Percentiles rank a stretch among this genome's conserved stretches.
phyloP scores from a whole-genome alignment of 805 yeast species.

The Nakazawaea laoshanensis region DNA sequence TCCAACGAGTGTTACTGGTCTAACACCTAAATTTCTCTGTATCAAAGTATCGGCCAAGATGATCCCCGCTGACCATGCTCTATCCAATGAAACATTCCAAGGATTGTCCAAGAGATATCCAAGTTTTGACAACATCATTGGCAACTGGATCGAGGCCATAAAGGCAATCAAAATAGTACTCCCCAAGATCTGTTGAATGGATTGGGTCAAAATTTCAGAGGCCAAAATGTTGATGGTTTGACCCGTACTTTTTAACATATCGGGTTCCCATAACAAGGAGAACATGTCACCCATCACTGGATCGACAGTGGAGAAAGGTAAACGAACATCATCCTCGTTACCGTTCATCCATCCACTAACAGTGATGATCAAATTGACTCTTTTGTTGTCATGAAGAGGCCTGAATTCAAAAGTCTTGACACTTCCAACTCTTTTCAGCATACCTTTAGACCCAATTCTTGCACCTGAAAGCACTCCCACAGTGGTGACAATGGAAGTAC shows the following conservation, averaged over 20 bases:
- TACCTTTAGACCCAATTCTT: constrained; percentile 76
- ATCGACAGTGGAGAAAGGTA: constrained; percentile 94
- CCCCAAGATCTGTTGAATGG: constrained; percentile 92
- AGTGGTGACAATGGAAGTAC: constrained; percentile 88
- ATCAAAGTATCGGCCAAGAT: constrained; percentile 87
- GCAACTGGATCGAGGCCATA: constrained; percentile 89
- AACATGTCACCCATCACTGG: constrained; percentile 97
- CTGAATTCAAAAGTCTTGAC: constrained; percentile 91
- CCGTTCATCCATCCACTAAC: constrained; percentile 98
- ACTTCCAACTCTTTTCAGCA: constrained; percentile 80
- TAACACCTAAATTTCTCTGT: constrained; percentile 78
- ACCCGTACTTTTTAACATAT: constrained; percentile 91
- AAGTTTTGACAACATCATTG: constrained; percentile 83
- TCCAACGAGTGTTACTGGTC: constrained; percentile 90
- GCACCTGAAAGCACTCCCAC: constrained; percentile 92
- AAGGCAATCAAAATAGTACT: constrained; percentile 82
- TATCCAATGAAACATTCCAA: constrained; percentile 93
- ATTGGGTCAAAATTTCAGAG: constrained; percentile 84
- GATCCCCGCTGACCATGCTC: constrained; percentile 95
- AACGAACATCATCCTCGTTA: constrained; percentile 87
- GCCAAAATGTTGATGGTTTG: constrained; percentile 92
- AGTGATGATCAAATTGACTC: constrained; percentile 80
- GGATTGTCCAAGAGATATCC: constrained; percentile 92
- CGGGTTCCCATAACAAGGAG: constrained; percentile 96
- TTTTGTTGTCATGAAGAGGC: constrained; percentile 84